Evolutionary conservation across 1,139 yeast genomes (phyloP).

Genomic region (Debaryomyces sp.): DNA sequence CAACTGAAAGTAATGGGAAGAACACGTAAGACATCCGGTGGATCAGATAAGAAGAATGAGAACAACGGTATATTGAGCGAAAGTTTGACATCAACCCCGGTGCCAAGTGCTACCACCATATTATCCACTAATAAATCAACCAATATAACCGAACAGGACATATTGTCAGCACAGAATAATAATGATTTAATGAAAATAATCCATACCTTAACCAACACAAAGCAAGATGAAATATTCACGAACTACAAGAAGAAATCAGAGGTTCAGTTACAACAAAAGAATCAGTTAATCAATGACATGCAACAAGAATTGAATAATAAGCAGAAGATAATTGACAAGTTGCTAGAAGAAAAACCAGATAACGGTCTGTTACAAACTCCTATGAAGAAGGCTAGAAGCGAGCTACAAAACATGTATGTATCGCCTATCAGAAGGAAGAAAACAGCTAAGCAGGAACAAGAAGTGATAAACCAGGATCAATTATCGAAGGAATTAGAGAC

Average conservation of each 20-base stretch:
- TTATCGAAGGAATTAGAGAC: conserved; percentile 47
- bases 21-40: conserved; percentile 12
- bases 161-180: conserved; percentile 28
- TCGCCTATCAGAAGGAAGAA: conserved; percentile 42
- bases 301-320: conserved; percentile 28
- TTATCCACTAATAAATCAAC: not conserved
- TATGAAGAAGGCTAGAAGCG: conserved; percentile 2
- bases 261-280: conserved; percentile 32
- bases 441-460: conserved; percentile 18
- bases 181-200: conserved; percentile 34
- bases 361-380: conserved; percentile 7
- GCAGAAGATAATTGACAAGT: conserved; percentile 29
- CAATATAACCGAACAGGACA: conserved; percentile 35
- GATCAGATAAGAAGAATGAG: conserved; percentile 3
- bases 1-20: conserved; percentile 11
- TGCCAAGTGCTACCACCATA: not conserved
- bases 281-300: conserved; percentile 28
- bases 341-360: conserved; percentile 12
- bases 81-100: conserved; percentile 1
- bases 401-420: conserved; percentile 19
- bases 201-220: conserved; percentile 35
- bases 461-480: conserved; percentile 33
- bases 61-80: not conserved
- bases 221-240: conserved; percentile 38
- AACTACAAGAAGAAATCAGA: conserved; percentile 31